A percentile compares a stretch with the other conserved stretches of the same genome.
These are phyloP conservation scores for Fusarium siculi DNA, from an alignment of 2,329 filamentous ascomycete genomes.

Conservation along the genomic window DNA sequence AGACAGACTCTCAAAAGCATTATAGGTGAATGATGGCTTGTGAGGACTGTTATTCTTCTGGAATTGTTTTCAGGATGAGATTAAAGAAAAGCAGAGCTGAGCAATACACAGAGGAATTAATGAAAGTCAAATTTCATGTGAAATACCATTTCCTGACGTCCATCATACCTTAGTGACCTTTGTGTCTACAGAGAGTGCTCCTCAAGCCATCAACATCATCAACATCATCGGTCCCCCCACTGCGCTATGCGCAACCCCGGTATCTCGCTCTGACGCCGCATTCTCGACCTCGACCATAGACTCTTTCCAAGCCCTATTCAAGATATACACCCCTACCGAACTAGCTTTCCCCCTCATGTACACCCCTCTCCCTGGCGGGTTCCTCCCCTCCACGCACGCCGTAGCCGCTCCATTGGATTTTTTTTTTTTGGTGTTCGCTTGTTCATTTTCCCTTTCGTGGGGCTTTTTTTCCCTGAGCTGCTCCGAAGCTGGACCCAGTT, in stretches of 20 bases:
- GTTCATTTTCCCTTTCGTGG: conserved; percentile 33
- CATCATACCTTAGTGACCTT: conserved; percentile 1
- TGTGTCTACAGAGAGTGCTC: neutral
- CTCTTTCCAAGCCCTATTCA: conserved; percentile 32
- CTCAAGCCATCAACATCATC: conserved; percentile 32
- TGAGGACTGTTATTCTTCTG: neutral
- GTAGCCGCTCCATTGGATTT: conserved; percentile 42
- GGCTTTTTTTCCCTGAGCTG: conserved; percentile 27
- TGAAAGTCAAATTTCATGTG: conserved; percentile 21
- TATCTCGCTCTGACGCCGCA: conserved; percentile 16
- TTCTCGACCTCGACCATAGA: neutral
- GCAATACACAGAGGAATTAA: neutral
- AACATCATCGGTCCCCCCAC: conserved; percentile 31
- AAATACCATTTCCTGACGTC: conserved; percentile 21
- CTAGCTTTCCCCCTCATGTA: conserved; percentile 24
- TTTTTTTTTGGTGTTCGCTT: conserved; percentile 27
- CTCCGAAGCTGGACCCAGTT: conserved; percentile 37
- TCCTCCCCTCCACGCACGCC: conserved; percentile 22
- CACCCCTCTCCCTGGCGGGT: conserved; percentile 31
- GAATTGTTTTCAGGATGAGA: neutral
- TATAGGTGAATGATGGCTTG: neutral
- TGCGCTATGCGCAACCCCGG: conserved; percentile 25
- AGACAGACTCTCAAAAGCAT: conserved; percentile 8
- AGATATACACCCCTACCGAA: conserved; percentile 15
- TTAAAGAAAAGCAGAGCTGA: neutral